phyloP scores from a whole-genome alignment of 495 filamentous ascomycete genomes.

The Evansstolkia leycettana region DNA sequence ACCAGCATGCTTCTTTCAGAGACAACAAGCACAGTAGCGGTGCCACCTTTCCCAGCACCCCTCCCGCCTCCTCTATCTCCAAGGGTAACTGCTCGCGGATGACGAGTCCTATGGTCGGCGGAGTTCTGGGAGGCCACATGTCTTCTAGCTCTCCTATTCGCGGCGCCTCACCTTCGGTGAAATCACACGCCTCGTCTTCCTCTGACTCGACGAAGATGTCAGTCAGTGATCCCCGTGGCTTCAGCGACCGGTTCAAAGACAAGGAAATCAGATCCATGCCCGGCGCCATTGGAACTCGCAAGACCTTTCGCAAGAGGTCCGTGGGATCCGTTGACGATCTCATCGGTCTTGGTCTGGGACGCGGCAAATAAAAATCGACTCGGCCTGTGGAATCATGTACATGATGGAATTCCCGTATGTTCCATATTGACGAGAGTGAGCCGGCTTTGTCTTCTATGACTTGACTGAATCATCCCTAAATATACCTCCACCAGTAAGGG shows the following conservation, averaged over 20 bases:
- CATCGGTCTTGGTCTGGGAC: slow-evolving; percentile 4
- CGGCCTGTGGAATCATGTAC: background rate
- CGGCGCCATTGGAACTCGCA: slow-evolving; percentile 8
- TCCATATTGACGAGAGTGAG: too few relatives aligned
- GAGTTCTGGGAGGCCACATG: slow-evolving; percentile 2
- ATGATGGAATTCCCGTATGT: background rate
- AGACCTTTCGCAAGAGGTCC: slow-evolving; percentile 6
- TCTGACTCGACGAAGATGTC: slow-evolving; percentile 1
- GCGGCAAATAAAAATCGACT: slow-evolving; percentile 1
- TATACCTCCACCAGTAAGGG: too few relatives aligned
- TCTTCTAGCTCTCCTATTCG: slow-evolving; percentile 11
- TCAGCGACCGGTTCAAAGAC: slow-evolving; percentile 5
- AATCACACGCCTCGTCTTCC: slow-evolving; percentile 3
- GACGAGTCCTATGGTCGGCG: slow-evolving; percentile 6
- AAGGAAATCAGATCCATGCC: slow-evolving; percentile 2
- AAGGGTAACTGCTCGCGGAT: slow-evolving; percentile 4
- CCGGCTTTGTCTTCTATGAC: too few relatives aligned
- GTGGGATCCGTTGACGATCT: slow-evolving; percentile 7
- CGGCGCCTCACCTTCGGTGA: slow-evolving; percentile 9
- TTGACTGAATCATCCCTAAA: too few relatives aligned
- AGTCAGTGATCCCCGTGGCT: slow-evolving; percentile 1
- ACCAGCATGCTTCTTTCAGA: slow-evolving; percentile 4
- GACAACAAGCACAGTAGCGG: background rate
- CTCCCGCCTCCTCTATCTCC: slow-evolving; percentile 1
- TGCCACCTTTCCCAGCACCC: slow-evolving; percentile 1